Base-by-base conservation (phyloP, 805 yeast genomes). In the Candida patagonica region DNA sequence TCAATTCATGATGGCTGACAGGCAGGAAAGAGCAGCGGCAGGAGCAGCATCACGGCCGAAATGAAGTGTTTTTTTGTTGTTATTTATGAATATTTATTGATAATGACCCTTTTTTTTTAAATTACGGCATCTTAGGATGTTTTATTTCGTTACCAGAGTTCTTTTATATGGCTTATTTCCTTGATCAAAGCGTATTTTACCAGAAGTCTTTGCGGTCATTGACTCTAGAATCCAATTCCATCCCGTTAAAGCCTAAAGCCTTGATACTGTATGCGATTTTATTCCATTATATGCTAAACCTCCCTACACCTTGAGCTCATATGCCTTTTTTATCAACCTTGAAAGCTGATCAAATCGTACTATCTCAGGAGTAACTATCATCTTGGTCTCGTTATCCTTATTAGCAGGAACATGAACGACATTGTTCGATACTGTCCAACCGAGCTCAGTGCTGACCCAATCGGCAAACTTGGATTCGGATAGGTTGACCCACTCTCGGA, bases 281-380 rank as follows among this genome's bases (percentile, higher is more conserved):
- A n/a, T n/a, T n/a, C n/a, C n/a, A n/a, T n/a, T n/a, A n/a, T n/a
- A n/a, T n/a, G n/a, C n/a, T n/a, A n/a, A n/a, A n/a, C n/a, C 16
- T 8, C 29, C 25, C 24, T 41, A 41, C 15, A 39, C 43, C 24
- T 38, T 31, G 15, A 40, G 16, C 37, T 57, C 63, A 41, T 54
- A 58, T 17, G 57, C 60, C 8, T 56, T 50, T 49, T 55, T 50
- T 26, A 57, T 50, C 19, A 59, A 32, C 26, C 55, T 37, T 6
- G 55, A 46, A 27, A 59, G 42, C 47, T 59, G 61, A 34, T 54
- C 61, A 19, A 57, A 51, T 38, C 40, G 35, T 26, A 60, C 46
- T 7, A 45, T 45, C 41, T 54, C 56, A 17, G 49, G 39, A 9
- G 57, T 50, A 9, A 50, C 49, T 8, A 48, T 45, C 34, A 54